A percentile compares a stretch with the other conserved stretches of the same genome.
These are phyloP conservation scores for Penicillium coprophilum DNA, from an alignment of 495 filamentous ascomycete species.

Conservation along the genomic window DNA sequence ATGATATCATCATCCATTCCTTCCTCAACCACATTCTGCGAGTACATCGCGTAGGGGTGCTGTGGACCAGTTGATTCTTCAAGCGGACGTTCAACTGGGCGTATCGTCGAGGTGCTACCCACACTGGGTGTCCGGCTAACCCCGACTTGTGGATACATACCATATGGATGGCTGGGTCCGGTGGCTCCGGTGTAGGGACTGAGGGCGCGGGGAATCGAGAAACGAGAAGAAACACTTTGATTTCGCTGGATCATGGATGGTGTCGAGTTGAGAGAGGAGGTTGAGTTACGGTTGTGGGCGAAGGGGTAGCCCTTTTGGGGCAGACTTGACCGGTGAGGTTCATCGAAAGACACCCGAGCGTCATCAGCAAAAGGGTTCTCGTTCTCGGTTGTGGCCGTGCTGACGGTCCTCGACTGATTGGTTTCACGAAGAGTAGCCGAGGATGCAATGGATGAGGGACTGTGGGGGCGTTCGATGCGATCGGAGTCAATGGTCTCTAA, in stretches of 20 bases:
- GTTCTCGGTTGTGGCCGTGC: conserved; percentile 30
- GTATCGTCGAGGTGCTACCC: conserved; percentile 60
- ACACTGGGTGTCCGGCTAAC: conserved; percentile 62
- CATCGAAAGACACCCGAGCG: conserved; percentile 39
- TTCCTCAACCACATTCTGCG: conserved; percentile 67
- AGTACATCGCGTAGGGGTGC: conserved; percentile 84
- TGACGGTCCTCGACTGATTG: conserved; percentile 28
- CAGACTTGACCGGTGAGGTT: conserved; percentile 40
- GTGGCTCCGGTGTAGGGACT: conserved; percentile 56
- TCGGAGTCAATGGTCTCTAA: conserved; percentile 45
- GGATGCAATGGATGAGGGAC: conserved; percentile 38
- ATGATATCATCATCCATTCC: conserved; percentile 49
- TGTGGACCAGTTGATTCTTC: conserved; percentile 68
- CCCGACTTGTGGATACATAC: conserved; percentile 56
- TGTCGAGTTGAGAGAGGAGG: conserved; percentile 34
- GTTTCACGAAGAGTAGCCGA: conserved; percentile 39
- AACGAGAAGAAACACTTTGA: conserved; percentile 46
- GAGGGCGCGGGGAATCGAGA: conserved; percentile 47
- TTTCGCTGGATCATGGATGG: conserved; percentile 37
- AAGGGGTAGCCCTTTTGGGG: conserved; percentile 42
- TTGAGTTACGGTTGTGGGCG: conserved; percentile 34
- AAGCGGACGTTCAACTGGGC: conserved; percentile 58
- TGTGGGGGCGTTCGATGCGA: conserved; percentile 34
- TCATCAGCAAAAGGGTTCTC: conserved; percentile 48
- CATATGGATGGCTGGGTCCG: conserved; percentile 57